Conservation (phyloP, 2,329 filamentous ascomycete genomes). For the Fusarium pilosicola region DNA sequence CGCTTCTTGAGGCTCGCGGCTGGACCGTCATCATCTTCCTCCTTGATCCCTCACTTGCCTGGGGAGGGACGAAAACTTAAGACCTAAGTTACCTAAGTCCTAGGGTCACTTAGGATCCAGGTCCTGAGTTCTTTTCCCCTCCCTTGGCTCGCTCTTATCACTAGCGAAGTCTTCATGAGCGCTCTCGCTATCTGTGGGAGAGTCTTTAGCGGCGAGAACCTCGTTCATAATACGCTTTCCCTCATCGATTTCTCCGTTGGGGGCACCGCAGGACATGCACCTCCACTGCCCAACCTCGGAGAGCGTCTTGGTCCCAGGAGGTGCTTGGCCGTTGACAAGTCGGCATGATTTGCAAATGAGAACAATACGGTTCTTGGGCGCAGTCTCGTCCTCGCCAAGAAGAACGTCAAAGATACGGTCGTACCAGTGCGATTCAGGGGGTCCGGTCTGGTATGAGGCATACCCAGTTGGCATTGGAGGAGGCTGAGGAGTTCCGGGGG, state of each 20-base stretch:
- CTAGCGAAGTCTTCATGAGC: constrained; percentile 5
- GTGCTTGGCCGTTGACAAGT: constrained; percentile 94
- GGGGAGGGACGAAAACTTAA: background rate
- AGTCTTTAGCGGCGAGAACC: constrained; percentile 55
- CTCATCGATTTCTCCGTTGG: constrained; percentile 86
- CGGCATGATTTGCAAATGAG: constrained; percentile 85
- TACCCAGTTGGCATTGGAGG: constrained; percentile 24
- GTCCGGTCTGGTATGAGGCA: constrained; percentile 30
- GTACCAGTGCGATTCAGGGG: constrained; percentile 79
- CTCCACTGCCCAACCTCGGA: constrained; percentile 88
- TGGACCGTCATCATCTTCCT: constrained; percentile 34
- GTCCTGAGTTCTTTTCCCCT: background rate
- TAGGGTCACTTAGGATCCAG: background rate
- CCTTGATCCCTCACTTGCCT: constrained; percentile 11
- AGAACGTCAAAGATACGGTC: constrained; percentile 92
- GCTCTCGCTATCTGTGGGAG: constrained; percentile 23
- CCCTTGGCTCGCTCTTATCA: background rate
- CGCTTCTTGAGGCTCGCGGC: constrained; percentile 42
- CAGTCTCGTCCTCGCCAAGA: constrained; percentile 93
- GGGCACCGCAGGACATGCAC: constrained; percentile 83
- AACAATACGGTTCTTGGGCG: constrained; percentile 88
- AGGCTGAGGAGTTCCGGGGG: constrained; percentile 43
- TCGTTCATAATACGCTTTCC: constrained; percentile 76
- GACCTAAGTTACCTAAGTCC: background rate
- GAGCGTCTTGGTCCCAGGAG: constrained; percentile 80